Evolutionary conservation across 1,139 yeast species (phyloP).

Genomic region (Geotrichum australiense): DNA sequence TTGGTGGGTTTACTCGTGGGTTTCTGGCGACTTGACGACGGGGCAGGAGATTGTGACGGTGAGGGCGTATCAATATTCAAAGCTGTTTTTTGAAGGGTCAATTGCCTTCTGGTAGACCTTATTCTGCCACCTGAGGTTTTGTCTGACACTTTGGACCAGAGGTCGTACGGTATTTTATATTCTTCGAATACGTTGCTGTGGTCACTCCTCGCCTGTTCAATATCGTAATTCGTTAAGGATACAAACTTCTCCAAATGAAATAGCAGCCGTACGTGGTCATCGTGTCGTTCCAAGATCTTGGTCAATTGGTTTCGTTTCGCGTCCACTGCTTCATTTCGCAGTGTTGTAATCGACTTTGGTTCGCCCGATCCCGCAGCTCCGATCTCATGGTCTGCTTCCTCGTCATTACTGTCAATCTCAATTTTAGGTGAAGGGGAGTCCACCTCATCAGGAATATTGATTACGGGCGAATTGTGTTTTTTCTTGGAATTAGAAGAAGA

Average conservation of each 20-base stretch:
- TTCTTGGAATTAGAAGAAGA: neutral
- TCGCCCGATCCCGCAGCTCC: neutral
- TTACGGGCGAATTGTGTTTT: neutral
- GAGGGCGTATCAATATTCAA: constrained; percentile 15
- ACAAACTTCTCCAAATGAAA: constrained; percentile 55
- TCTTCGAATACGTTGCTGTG: constrained; percentile 35
- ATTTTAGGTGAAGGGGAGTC: no score
- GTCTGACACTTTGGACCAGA: constrained; percentile 35
- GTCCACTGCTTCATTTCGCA: constrained; percentile 11
- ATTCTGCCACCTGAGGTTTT: constrained; percentile 25
- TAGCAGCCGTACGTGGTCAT: constrained; percentile 41
- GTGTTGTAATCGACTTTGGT: constrained; percentile 7
- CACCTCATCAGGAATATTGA: neutral
- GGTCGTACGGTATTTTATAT: constrained; percentile 31
- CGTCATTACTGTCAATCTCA: no score
- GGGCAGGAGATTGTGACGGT: constrained; percentile 13
- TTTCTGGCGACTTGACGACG: neutral
- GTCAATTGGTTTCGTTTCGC: constrained; percentile 18
- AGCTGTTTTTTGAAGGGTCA: constrained; percentile 23
- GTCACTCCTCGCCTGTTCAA: constrained; percentile 44
- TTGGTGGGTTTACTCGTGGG: constrained; percentile 2
- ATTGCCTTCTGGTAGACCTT: constrained; percentile 30
- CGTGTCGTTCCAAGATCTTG: constrained; percentile 42
- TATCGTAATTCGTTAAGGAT: constrained; percentile 56
- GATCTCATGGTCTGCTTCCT: neutral